Evolutionary conservation across 805 yeast genomes (phyloP), one percentile per base, ranked within the genome.

Genomic region (Kuraishia floccosa): DNA sequence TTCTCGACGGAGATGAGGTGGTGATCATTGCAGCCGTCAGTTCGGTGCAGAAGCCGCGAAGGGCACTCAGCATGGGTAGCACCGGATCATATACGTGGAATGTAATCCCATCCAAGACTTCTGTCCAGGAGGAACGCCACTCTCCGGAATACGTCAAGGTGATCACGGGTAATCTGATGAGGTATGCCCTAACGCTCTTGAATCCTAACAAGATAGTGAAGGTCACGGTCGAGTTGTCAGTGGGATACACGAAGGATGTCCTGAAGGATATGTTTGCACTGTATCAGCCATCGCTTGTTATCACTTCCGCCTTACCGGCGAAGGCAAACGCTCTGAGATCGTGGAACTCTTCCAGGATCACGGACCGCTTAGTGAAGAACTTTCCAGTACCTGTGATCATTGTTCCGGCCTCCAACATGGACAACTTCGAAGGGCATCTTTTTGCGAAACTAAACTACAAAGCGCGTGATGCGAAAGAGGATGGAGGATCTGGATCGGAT

Each of bases 341-440:
- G 16, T 72, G 85, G 80, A 55, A 55, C 25, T 68, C 80, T 4
- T 66, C 76, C 19, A 69, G 78, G 39, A 52, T 79, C 24, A 66
- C 80, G 16, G 83, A 76, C 45, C 55, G 82, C 30, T 56, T 77
- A 28, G 79, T 78, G 18, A 74, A 72, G 43, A 69, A 68, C 42
- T 74, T 65, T 40, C 73, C 76, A 4, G 63, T 76, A 11, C 86
- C 87, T 0, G 68, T 74, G n/a, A 62, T 78, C 16, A 67, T 77
- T 30, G 77, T 72, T 0, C 81, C 86, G 1, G 73, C 81, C 2
- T 47, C 58, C 38, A 72, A 74, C 34, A 63, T 72, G 72, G 57
- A 58, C 27, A 39, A 50, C n/a, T 76, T 68, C 50, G 81, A 75
- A 43, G 35, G 39, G 3, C 42, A 52, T 9, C 43, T 74, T 23